Evolutionary conservation across 257 asterid genomes (phyloP).

Genomic region (Solanum peruvianum): DNA sequence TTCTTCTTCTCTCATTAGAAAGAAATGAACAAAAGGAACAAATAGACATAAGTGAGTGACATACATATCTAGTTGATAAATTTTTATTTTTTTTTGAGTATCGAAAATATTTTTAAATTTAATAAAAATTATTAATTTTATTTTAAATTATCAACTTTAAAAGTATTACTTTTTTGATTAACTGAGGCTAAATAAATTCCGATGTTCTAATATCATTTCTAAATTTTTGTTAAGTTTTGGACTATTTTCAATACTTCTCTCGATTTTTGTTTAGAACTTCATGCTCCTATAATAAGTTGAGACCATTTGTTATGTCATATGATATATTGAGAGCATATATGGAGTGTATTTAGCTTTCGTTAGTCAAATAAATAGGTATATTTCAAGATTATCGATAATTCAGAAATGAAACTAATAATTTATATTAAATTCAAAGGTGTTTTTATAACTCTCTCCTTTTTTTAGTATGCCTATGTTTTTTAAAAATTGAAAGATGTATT

Average conservation of each 20-base stretch:
- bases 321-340: too few species aligned
- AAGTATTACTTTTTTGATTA: accelerated
- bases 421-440: neutral
- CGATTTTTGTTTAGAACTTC: too few species aligned
- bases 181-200: accelerated
- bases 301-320: accelerated
- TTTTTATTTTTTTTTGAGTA: too few species aligned
- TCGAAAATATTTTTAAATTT: too few species aligned
- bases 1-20: neutral
- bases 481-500: neutral
- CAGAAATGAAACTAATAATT: accelerated
- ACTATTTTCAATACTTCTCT: too few species aligned
- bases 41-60: neutral
- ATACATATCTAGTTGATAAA: neutral
- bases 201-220: accelerated
- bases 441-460: too few species aligned
- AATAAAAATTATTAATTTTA: accelerated
- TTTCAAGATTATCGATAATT: too few species aligned
- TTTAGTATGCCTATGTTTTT: neutral
- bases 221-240: too few species aligned
- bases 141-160: accelerated
- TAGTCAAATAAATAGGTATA: accelerated
- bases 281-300: accelerated
- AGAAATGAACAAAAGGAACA: neutral
- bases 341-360: neutral